Evolutionary conservation across 768 basidiomycete species (phyloP).

Genomic region (Suillus americanus): DNA sequence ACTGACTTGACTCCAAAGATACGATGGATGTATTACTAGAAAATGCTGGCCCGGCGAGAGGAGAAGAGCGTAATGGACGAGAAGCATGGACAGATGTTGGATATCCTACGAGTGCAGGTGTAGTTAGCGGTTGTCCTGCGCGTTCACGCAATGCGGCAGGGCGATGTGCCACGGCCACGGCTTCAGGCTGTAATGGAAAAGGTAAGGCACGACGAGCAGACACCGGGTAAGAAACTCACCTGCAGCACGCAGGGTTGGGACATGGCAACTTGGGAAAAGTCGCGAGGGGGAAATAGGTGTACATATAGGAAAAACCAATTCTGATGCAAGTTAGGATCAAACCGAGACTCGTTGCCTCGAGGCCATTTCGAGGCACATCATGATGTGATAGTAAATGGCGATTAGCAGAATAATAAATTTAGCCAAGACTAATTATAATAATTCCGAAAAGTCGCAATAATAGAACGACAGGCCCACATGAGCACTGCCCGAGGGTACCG

Average conservation of each 20-base stretch:
- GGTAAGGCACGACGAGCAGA: background rate
- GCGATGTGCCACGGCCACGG: background rate
- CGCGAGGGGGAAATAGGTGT: background rate
- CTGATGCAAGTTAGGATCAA: background rate
- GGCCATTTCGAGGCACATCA: background rate
- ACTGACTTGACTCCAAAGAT: slow-evolving; percentile 21
- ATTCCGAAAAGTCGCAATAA: background rate
- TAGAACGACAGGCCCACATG: background rate
- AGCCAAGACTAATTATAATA: background rate
- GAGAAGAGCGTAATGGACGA: slow-evolving; percentile 31
- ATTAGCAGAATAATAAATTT: background rate
- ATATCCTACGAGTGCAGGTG: background rate
- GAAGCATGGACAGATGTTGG: slow-evolving; percentile 11
- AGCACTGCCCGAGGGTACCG: background rate
- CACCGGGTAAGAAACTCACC: background rate
- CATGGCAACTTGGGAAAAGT: background rate
- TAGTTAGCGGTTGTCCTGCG: background rate
- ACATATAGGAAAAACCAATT: background rate
- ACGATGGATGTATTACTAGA: slow-evolving; percentile 25
- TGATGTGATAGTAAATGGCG: background rate
- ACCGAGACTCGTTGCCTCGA: background rate
- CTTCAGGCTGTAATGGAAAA: background rate
- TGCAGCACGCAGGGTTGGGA: background rate
- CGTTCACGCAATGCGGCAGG: background rate
- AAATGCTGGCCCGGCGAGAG: slow-evolving; percentile 25